phyloP scores from a whole-genome alignment of 139 green algal species.

The Diplosphaera chodatii region DNA sequence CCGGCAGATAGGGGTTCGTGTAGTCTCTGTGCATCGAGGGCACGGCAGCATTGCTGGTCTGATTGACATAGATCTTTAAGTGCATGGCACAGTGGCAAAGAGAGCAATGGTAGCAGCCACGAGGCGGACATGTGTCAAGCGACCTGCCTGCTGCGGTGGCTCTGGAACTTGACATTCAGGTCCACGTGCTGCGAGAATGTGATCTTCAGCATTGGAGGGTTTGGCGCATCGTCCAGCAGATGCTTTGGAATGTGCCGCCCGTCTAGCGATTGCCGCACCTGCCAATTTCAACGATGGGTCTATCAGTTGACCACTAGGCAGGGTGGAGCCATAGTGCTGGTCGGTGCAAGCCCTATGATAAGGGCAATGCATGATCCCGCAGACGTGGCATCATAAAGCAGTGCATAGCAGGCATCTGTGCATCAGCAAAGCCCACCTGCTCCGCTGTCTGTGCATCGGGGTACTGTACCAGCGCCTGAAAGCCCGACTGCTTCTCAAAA shows the following conservation, averaged over 20 bases:
- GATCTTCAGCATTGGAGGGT: conserved; percentile 43
- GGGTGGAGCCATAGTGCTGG: too few species aligned
- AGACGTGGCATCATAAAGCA: too few species aligned
- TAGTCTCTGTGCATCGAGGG: conserved; percentile 47
- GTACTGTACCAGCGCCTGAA: conserved; percentile 59
- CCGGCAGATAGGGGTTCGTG: conserved; percentile 47
- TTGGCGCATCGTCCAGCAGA: conserved; percentile 30
- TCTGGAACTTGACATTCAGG: conserved; percentile 55
- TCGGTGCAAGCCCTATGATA: too few species aligned
- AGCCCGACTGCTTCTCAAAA: conserved; percentile 47
- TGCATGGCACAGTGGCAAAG: too few species aligned
- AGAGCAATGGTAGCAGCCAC: too few species aligned
- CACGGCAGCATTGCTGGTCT: too few species aligned
- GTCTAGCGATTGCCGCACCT: conserved; percentile 29
- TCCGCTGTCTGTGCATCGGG: conserved; percentile 22
- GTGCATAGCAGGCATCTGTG: too few species aligned
- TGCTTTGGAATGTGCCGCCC: conserved; percentile 35
- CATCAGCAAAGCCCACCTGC: conserved; percentile 11
- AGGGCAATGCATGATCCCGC: too few species aligned
- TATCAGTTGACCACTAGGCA: too few species aligned
- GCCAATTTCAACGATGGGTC: too few species aligned
- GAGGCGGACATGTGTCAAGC: background rate
- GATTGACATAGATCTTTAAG: too few species aligned
- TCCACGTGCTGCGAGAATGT: conserved; percentile 52
- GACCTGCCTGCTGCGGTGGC: conserved; percentile 36